Percentiles rank a stretch among this genome's conserved stretches.
Evolutionary conservation across 169 alveolate genomes (phyloP).

Genomic region (Babesia gibsoni): DNA sequence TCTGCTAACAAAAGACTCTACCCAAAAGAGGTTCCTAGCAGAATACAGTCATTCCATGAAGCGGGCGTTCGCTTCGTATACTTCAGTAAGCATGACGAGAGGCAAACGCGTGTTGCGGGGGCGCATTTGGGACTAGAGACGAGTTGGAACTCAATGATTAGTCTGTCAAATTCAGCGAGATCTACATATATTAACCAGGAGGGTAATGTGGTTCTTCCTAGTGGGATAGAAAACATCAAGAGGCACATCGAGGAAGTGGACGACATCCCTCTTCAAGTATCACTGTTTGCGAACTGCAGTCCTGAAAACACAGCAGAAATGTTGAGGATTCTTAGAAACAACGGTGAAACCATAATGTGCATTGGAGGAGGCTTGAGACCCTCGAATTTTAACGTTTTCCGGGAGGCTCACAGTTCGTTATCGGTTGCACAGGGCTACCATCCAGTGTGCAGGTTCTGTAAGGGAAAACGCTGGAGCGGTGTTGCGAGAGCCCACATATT

Average conservation of each 20-base stretch:
- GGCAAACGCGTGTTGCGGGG: slow-evolving; percentile 68
- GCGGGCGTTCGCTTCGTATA: slow-evolving; percentile 76
- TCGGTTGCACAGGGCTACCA: slow-evolving; percentile 62
- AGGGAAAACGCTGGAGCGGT: slow-evolving; percentile 66
- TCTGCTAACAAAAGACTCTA: slow-evolving; percentile 35
- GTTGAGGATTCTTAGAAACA: slow-evolving; percentile 47
- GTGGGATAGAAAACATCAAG: slow-evolving; percentile 62
- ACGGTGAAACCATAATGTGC: slow-evolving; percentile 65
- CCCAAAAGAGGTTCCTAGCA: slow-evolving; percentile 59
- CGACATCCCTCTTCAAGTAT: slow-evolving; percentile 64
- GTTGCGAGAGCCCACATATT: slow-evolving; percentile 50
- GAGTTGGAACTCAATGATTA: slow-evolving; percentile 78
- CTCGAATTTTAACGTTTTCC: slow-evolving; percentile 43
- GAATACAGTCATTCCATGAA: slow-evolving; percentile 60
- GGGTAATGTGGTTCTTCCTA: slow-evolving; percentile 62
- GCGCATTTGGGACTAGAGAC: slow-evolving; percentile 76
- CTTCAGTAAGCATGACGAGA: slow-evolving; percentile 73
- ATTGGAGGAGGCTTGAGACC: slow-evolving; percentile 58
- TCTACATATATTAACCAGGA: slow-evolving; percentile 56
- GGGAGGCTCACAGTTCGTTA: slow-evolving; percentile 50
- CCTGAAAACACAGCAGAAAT: slow-evolving; percentile 47
- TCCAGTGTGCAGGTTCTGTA: slow-evolving; percentile 63
- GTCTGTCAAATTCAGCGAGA: slow-evolving; percentile 56
- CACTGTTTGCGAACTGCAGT: slow-evolving; percentile 39
- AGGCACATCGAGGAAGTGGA: slow-evolving; percentile 61